Percentiles rank a stretch among this genome's conserved stretches.
Conservation (phyloP, 495 filamentous ascomycete species). For the Podospora pseudopauciseta region DNA sequence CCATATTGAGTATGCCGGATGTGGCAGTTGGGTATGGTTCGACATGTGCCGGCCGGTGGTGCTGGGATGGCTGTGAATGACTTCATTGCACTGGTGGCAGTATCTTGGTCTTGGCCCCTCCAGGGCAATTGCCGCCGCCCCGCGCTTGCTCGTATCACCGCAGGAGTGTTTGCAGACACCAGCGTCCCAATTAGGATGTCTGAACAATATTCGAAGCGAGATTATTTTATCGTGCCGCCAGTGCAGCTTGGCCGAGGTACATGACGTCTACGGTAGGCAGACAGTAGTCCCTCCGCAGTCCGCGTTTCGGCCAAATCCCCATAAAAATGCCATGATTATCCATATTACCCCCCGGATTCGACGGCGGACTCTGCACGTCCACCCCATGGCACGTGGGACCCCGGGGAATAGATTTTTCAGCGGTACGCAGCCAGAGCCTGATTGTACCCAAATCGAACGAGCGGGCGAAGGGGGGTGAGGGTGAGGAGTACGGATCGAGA, state of each 20-base stretch:
- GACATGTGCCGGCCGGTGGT: not conserved
- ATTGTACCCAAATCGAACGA: not conserved
- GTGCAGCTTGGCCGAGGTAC: slow-evolving; percentile 9
- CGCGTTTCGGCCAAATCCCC: slow-evolving; percentile 13
- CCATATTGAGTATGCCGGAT: slow-evolving; percentile 2
- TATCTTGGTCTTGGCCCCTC: not conserved
- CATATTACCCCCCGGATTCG: slow-evolving; percentile 41
- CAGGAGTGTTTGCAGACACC: slow-evolving; percentile 26
- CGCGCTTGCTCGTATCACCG: slow-evolving; percentile 10
- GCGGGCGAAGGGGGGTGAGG: not conserved
- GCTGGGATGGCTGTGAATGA: not conserved
- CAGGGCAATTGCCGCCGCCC: slow-evolving; percentile 22
- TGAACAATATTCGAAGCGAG: slow-evolving; percentile 7
- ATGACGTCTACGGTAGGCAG: not conserved
- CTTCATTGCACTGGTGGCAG: slow-evolving; percentile 5
- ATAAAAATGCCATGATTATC: slow-evolving; percentile 32
- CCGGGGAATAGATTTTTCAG: slow-evolving; percentile 29
- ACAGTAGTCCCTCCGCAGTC: slow-evolving; percentile 2
- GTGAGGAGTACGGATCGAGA: not conserved
- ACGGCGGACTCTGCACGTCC: slow-evolving; percentile 29
- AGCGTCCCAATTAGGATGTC: slow-evolving; percentile 4
- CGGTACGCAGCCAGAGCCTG: slow-evolving; percentile 7
- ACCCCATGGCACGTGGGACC: slow-evolving; percentile 21
- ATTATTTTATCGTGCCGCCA: slow-evolving; percentile 21
- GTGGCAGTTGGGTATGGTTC: not conserved